Percentiles rank a stretch among this genome's conserved stretches.
Conservation (phyloP, 2,329 filamentous ascomycete species). For the Monascus ruber region DNA sequence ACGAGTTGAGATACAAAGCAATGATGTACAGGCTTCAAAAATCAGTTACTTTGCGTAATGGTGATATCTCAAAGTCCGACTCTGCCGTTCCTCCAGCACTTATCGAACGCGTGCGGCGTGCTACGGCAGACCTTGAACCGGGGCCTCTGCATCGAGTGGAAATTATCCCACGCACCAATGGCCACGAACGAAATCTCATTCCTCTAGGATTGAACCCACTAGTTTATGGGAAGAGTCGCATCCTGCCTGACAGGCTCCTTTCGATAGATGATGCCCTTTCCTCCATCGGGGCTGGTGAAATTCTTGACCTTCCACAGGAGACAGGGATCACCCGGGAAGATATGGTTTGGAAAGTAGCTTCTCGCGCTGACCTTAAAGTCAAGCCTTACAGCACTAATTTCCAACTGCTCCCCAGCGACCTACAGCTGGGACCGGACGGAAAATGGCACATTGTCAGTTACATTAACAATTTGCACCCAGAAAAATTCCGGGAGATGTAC, state of each 20-base stretch:
- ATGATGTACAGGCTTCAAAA: conserved; percentile 29
- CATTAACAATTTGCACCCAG: conserved; percentile 37
- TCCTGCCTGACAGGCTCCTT: conserved; percentile 16
- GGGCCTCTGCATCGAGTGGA: conserved; percentile 35
- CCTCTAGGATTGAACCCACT: conserved; percentile 55
- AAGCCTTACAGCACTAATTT: conserved; percentile 23
- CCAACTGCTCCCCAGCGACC: conserved; percentile 37
- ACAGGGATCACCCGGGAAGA: conserved; percentile 21
- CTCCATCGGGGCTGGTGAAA: conserved; percentile 12
- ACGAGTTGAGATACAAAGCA: conserved; percentile 43
- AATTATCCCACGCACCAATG: conserved; percentile 44
- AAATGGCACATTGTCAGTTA: conserved; percentile 27
- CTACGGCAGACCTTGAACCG: conserved; percentile 39
- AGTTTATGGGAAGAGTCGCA: conserved; percentile 19
- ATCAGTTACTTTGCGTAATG: conserved; percentile 37
- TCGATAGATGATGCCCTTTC: conserved; percentile 15
- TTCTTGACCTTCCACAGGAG: conserved; percentile 15
- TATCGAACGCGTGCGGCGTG: conserved; percentile 30
- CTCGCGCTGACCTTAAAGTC: conserved; percentile 16
- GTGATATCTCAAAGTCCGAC: conserved; percentile 45
- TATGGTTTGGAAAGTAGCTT: conserved; percentile 17
- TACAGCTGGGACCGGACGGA: conserved; percentile 19
- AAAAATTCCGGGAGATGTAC: conserved; percentile 24
- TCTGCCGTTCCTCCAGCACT: conserved; percentile 29
- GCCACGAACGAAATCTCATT: conserved; percentile 50